Evolutionary conservation across 129 eudicot species (phyloP), one percentile per base, ranked within the genome.

Genomic region (Deinandra increscens): DNA sequence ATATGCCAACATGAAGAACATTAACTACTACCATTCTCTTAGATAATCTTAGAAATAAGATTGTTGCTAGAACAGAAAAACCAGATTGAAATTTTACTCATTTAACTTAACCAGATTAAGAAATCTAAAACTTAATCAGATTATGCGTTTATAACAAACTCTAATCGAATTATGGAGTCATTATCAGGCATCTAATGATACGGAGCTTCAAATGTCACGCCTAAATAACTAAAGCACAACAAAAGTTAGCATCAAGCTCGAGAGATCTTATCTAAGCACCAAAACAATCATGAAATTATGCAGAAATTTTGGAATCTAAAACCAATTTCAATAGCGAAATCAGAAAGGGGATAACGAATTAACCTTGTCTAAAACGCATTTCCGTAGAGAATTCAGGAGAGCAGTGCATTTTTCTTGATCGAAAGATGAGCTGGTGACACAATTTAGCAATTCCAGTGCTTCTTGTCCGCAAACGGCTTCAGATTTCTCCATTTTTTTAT

Each of bases 361-460:
- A 68, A 85, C 96, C 90, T 84, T 89, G 38, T 76, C 76, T 54
- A 84, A 75, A 56, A 89, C 85, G 70, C 94, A 89, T 67, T 85
- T 66, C 20, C 94, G 84, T 17, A 86, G 79, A 31, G 90, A 60
- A 73, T 78, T 86, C 79, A 89, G 75, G 65, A 86, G 87, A 31
- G 17, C 19, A 44, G 76, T 54, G 68, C 96, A 89, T 84, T 82
- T 84, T 4, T 86, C 86, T 22, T 84, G 86, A 66, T 89, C 93
- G 60, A 75, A 86, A 55, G 89, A 69, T 9, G 90, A 73, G 20
- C 19, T 69, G 14, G 93, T 38, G 7, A 82, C 85, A 64, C 96
- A 89, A 72, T 89, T 89, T 70, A 89, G 94, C 46, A 89, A 79
- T 23, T 85, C 86, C 37, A 89, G 73, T 17, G 96, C 94, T 75